Base-by-base conservation (phyloP, 2,329 filamentous ascomycete genomes). In the Tolypocladium sp. region DNA sequence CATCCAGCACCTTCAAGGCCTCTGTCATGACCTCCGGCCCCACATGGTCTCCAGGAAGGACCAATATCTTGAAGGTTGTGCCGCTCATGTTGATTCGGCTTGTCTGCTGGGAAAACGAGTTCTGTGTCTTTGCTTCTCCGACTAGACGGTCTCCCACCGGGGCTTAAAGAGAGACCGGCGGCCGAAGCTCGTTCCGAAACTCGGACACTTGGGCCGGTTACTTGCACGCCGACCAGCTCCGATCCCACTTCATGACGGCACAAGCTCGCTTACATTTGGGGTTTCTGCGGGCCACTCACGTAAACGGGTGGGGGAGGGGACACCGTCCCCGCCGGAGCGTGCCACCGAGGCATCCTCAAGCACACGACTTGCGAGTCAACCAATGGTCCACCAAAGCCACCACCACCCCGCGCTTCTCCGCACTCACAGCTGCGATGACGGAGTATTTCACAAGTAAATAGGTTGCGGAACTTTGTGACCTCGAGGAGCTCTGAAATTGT, bases 11-110 rank as follows among this genome's bases (percentile, higher is more conserved):
- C 62, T 76, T 77, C 55, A 79, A 69, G 12, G 77, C 77, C 65
- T 80, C 77, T 5, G 68, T 63, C 57, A 79, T 73, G 40, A 80
- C 72, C 65, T 81, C 74, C 6, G 78, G 77, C 1, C 78, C 78
- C 55, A 79, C 74, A 61, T 77, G 74, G 63, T 80, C 77, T 42
- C 77, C 77, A 0, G 76, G 73, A 1, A 80, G 71, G 53, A 80
- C 67, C n/a, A 80, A 70, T 57, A 79, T 72, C 6, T 60, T 62
- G 30, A 70, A 67, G 15, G 59, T 65, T 63, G 62, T 37, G 4
- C 27, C n/a, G 40, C 52, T 56, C 57, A 59, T 53, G 10, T 25
- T 49, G 38, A 27, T 46, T 27, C 22, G 6, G 13, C 22, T 46
- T 15, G 44, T 17, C 22, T 46, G 22, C 22, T 17, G 44, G 44